These are phyloP conservation scores for Coniochaeta sp. DNA, from an alignment of 2,329 filamentous ascomycete genomes.

Conservation along the genomic window DNA sequence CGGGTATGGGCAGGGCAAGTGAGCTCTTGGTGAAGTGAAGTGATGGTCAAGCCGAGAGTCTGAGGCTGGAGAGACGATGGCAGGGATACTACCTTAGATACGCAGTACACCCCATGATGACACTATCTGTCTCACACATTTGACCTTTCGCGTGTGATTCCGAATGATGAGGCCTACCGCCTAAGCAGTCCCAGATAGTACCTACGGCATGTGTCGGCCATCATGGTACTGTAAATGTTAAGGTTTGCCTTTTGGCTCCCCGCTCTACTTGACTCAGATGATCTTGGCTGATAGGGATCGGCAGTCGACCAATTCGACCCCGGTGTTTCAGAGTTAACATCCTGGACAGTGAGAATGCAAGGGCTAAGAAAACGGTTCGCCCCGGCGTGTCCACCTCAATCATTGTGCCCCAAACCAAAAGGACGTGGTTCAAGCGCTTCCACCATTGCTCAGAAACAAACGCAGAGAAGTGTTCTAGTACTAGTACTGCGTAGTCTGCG, in stretches of 20 bases:
- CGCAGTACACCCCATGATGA: not conserved
- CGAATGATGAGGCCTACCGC: not conserved
- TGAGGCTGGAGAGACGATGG: not conserved
- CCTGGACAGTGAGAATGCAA: too few species aligned
- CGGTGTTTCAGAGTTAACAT: not conserved
- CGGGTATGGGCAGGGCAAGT: constrained; percentile 8
- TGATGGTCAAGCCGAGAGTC: not conserved
- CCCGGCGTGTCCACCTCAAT: not conserved
- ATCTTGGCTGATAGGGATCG: not conserved
- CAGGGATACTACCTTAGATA: not conserved
- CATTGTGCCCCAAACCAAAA: not conserved
- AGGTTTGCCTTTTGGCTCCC: constrained; percentile 1
- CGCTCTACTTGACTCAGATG: constrained; percentile 7
- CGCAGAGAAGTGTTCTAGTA: too few species aligned
- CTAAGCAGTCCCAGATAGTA: not conserved
- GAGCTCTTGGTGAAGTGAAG: not conserved
- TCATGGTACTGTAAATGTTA: too few species aligned
- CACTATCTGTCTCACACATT: not conserved
- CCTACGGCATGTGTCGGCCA: too few species aligned
- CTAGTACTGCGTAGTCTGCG: too few species aligned
- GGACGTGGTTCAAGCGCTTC: too few species aligned
- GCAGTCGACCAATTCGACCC: not conserved
- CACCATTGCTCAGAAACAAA: too few species aligned
- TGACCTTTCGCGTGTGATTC: not conserved
- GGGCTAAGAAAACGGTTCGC: not conserved